Percentiles rank a stretch among this genome's conserved stretches.
Conservation (phyloP, 1,139 yeast species). For the Suhomyces yuchorum region DNA sequence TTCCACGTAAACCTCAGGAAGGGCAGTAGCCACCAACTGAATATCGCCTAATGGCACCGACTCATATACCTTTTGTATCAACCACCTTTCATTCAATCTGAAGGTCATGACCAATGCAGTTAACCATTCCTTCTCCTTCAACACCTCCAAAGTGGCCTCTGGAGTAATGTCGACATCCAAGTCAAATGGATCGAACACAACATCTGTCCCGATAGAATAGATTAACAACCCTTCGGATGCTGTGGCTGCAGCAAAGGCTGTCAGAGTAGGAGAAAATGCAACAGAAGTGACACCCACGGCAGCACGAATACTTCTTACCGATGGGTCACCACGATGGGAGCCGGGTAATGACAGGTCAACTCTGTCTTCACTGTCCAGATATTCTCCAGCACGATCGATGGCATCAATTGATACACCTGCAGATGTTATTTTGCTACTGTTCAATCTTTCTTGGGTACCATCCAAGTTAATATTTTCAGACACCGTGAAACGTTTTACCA, state of each 20-base stretch:
- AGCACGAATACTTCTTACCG: constrained; percentile 71
- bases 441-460: constrained; percentile 81
- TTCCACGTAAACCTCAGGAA: constrained; percentile 78
- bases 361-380: constrained; percentile 83
- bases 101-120: constrained; percentile 91
- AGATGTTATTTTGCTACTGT: constrained; percentile 81
- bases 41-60: constrained; percentile 75
- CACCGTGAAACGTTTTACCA: constrained; percentile 77
- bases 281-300: constrained; percentile 78
- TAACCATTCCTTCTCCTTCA: constrained; percentile 69
- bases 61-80: constrained; percentile 76
- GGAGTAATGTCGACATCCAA: constrained; percentile 93
- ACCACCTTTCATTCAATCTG: constrained; percentile 78
- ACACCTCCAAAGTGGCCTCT: constrained; percentile 62
- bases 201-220: constrained; percentile 73
- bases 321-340: constrained; percentile 83
- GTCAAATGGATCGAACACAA: constrained; percentile 92
- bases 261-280: constrained; percentile 85
- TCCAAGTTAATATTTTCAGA: constrained; percentile 89
- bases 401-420: constrained; percentile 79
- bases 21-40: constrained; percentile 58
- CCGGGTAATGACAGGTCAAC: constrained; percentile 83
- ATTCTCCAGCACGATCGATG: constrained; percentile 83
- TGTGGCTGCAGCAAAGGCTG: constrained; percentile 93
- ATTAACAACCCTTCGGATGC: constrained; percentile 91